A percentile compares a stretch with the other conserved stretches of the same genome.
Conservation (phyloP, 1,139 yeast species). For the Kazachstania sp. region DNA sequence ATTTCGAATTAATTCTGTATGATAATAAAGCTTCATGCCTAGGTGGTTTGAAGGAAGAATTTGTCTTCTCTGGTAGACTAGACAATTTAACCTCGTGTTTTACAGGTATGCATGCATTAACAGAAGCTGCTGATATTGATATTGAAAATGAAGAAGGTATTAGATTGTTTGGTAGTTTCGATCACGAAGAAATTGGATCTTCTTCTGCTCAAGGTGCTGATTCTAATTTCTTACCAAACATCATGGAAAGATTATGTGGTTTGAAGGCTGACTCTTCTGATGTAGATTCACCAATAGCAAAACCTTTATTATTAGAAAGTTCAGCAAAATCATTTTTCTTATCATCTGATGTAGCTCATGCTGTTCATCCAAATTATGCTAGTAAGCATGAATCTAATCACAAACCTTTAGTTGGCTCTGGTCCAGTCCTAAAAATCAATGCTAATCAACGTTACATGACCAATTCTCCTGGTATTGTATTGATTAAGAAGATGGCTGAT, state of each 20-base stretch:
- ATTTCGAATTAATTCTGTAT: conserved; percentile 80
- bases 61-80: conserved; percentile 85
- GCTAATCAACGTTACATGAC: conserved; percentile 96
- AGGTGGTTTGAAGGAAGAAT: conserved; percentile 88
- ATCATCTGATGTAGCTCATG: conserved; percentile 96
- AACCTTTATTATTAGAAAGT: conserved; percentile 45
- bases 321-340: conserved; percentile 78
- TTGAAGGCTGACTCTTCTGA: conserved; percentile 35
- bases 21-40: conserved; percentile 76
- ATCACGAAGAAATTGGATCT: conserved; percentile 94
- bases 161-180: conserved; percentile 71
- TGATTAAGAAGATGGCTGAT: conserved; percentile 66
- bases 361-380: conserved; percentile 86
- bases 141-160: conserved; percentile 47
- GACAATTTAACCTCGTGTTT: conserved; percentile 87
- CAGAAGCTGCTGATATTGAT: conserved; percentile 41
- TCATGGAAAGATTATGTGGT: conserved; percentile 56
- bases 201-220: conserved; percentile 94
- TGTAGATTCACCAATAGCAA: conserved; percentile 22
- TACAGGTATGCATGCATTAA: conserved; percentile 64
- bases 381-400: conserved; percentile 68
- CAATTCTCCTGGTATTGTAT: conserved; percentile 79
- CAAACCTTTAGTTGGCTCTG: conserved; percentile 72
- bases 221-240: conserved; percentile 78
- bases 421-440: conserved; percentile 88